These are phyloP conservation scores for Pichia paraexigua DNA, from an alignment of 805 yeast genomes.

Conservation along the genomic window DNA sequence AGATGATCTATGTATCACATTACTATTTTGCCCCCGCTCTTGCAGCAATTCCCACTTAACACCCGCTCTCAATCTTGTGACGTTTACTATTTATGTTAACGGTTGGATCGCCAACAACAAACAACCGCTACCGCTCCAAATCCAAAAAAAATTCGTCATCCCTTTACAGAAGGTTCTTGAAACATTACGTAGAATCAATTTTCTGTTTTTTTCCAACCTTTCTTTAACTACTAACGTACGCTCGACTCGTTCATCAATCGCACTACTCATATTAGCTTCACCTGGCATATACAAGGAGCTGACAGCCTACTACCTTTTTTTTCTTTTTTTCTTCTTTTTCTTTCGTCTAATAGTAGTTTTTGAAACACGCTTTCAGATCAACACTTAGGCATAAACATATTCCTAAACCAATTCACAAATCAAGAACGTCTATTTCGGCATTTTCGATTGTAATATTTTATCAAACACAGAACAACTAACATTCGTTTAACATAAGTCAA, in stretches of 20 bases:
- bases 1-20: no score
- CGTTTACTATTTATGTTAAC: no score
- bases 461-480: not conserved
- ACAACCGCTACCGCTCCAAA: not conserved
- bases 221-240: not conserved
- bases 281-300: not conserved
- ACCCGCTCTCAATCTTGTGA: not conserved
- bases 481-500: not conserved
- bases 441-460: no score
- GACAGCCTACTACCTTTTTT: not conserved
- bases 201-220: not conserved
- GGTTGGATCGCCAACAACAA: no score
- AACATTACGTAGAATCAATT: not conserved
- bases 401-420: no score
- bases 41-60: not conserved
- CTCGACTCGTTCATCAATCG: no score
- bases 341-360: not conserved
- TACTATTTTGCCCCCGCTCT: not conserved
- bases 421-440: no score
- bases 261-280: not conserved
- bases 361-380: not conserved
- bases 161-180: not conserved
- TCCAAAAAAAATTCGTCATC: not conserved
- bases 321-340: not conserved
- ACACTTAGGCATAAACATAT: not conserved